Evolutionary conservation across 768 basidiomycete species (phyloP), one percentile per base, ranked within the genome.

Genomic region (Calocybe indica): DNA sequence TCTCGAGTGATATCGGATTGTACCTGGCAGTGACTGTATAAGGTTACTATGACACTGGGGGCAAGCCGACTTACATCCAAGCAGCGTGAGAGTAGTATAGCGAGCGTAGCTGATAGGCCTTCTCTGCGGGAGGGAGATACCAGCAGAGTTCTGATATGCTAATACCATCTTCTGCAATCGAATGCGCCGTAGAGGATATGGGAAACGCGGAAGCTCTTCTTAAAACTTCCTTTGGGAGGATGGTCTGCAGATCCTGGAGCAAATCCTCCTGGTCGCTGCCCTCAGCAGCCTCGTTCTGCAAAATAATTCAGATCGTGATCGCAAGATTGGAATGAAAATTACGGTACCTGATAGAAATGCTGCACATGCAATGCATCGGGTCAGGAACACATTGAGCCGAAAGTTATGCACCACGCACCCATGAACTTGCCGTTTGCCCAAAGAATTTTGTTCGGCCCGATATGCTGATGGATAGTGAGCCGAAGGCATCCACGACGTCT

Each of bases 401-500:
- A 55, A 48, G 50, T 30, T 40, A 50, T 45, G 49, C 33, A 33
- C 14, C 48, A 62, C 80, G 52, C 57, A 88, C 87, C 79, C 79
- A 87, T 9, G 87, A 88, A 53, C 82, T 87, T 14, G 87, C 87
- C 15, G 75, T 85, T 31, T 82, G 82, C 8, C 87, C 86, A 53
- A 76, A 88, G 57, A 85, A 89, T 58, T 84, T 88, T 15, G 86
- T 78, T 39, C 81, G 78, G 6, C 88, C 88, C 1, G 82, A 79
- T 14, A 83, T 66, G 40, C 73, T 83, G 54, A 90, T 85, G 8
- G 82, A 80, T n/a, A 90, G 66, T 0, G 86, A 85, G 13, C 88
- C 88, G 60, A 88, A 88, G 7, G 88, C 85, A 61, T 88, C 85
- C 5, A 88, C 78, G 39, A 88, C 73, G 55, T 89, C 86, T 6